These are phyloP conservation scores for Mentha longifolia DNA, from an alignment of 257 asterid species.

Conservation along the genomic window DNA sequence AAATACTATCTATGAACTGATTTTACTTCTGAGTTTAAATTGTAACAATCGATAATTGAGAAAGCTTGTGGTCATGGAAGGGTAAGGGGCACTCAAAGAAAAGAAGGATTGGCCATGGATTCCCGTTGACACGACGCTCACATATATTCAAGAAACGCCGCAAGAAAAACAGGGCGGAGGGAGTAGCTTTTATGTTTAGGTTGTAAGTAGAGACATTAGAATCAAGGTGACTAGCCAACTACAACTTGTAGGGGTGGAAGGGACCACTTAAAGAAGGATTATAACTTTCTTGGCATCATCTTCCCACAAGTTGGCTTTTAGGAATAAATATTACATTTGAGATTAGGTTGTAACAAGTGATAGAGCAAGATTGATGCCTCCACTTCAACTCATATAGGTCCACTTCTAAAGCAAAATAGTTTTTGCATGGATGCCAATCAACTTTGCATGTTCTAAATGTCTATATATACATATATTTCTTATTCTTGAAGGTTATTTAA, in stretches of 20 bases:
- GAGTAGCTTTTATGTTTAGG: too few species aligned
- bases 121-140: too few species aligned
- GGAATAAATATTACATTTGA: background rate
- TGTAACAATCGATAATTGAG: background rate
- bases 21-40: background rate
- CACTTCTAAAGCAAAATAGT: too few species aligned
- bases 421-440: conserved; percentile 5
- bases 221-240: background rate
- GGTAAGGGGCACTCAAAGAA: too few species aligned
- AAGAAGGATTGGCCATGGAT: too few species aligned
- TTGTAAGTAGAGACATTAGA: too few species aligned
- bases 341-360: background rate
- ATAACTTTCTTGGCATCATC: background rate
- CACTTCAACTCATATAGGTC: background rate
- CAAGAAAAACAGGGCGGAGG: too few species aligned
- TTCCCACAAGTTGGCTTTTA: background rate
- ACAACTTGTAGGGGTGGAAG: background rate
- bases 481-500: background rate
- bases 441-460: conserved; percentile 1
- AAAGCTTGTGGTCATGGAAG: background rate
- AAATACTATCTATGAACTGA: background rate
- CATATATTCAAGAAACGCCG: too few species aligned
- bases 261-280: background rate
- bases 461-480: background rate
- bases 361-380: background rate